Conservation (phyloP, 768 basidiomycete genomes). For the Tylopilus felleus region DNA sequence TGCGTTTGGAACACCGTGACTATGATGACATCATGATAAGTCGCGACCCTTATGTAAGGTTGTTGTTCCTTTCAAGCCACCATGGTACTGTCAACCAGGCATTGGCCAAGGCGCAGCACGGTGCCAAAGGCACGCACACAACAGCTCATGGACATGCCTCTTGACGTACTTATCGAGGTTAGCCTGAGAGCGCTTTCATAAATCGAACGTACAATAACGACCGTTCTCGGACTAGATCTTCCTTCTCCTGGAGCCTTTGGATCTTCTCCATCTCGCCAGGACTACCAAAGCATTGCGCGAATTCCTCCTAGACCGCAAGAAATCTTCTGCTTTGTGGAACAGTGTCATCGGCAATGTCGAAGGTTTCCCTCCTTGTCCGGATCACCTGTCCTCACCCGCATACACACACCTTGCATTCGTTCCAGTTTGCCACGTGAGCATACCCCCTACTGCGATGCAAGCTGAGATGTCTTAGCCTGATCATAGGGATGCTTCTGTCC, state of each 20-base stretch:
- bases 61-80: neutral
- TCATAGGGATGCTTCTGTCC: conserved; percentile 12
- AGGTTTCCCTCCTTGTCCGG: conserved; percentile 26
- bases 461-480: neutral
- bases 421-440: conserved; percentile 30
- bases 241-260: conserved; percentile 28
- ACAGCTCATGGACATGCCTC: conserved; percentile 7
- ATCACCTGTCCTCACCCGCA: conserved; percentile 27
- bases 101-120: neutral
- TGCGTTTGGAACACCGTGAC: no score
- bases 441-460: no score
- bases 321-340: conserved; percentile 25
- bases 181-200: neutral
- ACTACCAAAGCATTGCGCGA: conserved; percentile 29
- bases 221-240: conserved; percentile 15
- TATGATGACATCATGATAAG: no score
- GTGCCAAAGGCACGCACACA: neutral
- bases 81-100: conserved; percentile 5
- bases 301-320: conserved; percentile 23
- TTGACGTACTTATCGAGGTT: conserved; percentile 17
- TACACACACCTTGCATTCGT: conserved; percentile 31
- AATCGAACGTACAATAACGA: neutral
- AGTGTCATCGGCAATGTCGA: conserved; percentile 18
- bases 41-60: no score
- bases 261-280: conserved; percentile 33